Percentiles rank a stretch among this genome's conserved stretches.
phyloP scores from a whole-genome alignment of 192 early-diverging fungal genomes.

The Coemansia sp. region DNA sequence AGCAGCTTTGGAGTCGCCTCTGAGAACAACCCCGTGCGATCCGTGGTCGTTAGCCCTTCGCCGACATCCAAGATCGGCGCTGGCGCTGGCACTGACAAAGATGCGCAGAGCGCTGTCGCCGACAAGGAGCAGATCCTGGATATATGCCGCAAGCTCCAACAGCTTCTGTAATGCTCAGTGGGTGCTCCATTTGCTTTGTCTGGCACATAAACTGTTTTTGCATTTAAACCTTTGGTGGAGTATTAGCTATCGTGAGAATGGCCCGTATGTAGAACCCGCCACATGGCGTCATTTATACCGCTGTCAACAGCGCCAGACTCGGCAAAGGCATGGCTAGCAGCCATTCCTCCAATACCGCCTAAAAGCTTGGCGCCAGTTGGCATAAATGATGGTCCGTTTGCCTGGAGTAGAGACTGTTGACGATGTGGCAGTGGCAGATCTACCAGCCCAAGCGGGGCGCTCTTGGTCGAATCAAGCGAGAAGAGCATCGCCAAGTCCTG shows the following conservation, averaged over 20 bases:
- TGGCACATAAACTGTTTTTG: not conserved
- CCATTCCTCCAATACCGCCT: slow-evolving; percentile 16
- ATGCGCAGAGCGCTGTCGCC: not conserved
- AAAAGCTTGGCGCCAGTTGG: not conserved
- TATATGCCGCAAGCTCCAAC: slow-evolving; percentile 48
- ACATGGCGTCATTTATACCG: slow-evolving; percentile 2
- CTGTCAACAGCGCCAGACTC: not conserved
- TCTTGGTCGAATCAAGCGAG: not conserved
- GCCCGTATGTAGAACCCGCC: slow-evolving; percentile 19
- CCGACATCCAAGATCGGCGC: slow-evolving; percentile 30
- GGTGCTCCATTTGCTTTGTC: not conserved
- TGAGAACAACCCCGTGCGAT: slow-evolving; percentile 41
- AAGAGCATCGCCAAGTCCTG: slow-evolving; percentile 2
- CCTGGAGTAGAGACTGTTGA: not conserved
- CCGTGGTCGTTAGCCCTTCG: slow-evolving; percentile 32
- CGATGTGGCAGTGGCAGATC: not conserved
- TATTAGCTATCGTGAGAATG: not conserved
- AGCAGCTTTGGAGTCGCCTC: slow-evolving; percentile 54
- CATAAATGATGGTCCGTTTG: not conserved
- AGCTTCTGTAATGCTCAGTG: slow-evolving; percentile 23
- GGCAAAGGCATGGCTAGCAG: not conserved
- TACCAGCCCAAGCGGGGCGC: not conserved
- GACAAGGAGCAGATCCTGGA: slow-evolving; percentile 49
- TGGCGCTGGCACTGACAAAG: slow-evolving; percentile 20
- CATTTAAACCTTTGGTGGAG: not conserved